These are phyloP conservation scores for Aureobasidium sp. DNA, from an alignment of 2,329 filamentous ascomycete genomes.

Conservation along the genomic window DNA sequence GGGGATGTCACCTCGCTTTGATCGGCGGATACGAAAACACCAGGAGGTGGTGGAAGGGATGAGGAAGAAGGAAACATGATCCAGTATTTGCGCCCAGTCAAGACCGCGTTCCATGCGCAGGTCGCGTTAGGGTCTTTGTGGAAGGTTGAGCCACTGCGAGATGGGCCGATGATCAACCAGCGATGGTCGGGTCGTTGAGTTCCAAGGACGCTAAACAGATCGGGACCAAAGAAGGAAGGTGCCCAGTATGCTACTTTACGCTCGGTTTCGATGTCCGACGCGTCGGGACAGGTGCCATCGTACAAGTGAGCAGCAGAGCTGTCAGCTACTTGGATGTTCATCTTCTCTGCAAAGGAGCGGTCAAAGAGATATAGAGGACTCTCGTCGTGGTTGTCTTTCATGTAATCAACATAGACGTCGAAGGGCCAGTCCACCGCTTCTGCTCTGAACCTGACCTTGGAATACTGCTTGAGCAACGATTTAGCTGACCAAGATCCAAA, in stretches of 20 bases:
- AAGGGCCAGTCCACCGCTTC: conserved; percentile 93
- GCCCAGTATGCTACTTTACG: conserved; percentile 60
- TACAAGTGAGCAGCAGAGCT: conserved; percentile 23
- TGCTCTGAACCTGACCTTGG: conserved; percentile 67
- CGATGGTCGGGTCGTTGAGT: conserved; percentile 75
- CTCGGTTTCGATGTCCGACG: conserved; percentile 27
- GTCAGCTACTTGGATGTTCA: conserved; percentile 59
- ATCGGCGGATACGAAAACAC: conserved; percentile 83
- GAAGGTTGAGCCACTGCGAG: conserved; percentile 84
- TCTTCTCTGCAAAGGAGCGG: conserved; percentile 78
- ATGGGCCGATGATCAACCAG: conserved; percentile 88
- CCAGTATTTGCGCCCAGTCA: conserved; percentile 92
- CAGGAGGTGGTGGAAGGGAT: conserved; percentile 62
- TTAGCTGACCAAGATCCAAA: conserved; percentile 67
- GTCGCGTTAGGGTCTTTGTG: conserved; percentile 73
- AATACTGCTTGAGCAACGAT: conserved; percentile 58
- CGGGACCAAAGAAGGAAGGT: conserved; percentile 76
- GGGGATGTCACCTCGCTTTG: conserved; percentile 90
- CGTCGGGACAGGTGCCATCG: conserved; percentile 1
- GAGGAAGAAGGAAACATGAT: conserved; percentile 85
- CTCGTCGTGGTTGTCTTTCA: conserved; percentile 73
- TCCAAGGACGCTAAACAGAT: conserved; percentile 75
- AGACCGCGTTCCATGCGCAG: conserved; percentile 88
- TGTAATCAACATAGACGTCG: conserved; percentile 73
- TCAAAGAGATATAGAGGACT: conserved; percentile 92